Conservation (phyloP, 768 basidiomycete species). For the Lentinula lateritia region DNA sequence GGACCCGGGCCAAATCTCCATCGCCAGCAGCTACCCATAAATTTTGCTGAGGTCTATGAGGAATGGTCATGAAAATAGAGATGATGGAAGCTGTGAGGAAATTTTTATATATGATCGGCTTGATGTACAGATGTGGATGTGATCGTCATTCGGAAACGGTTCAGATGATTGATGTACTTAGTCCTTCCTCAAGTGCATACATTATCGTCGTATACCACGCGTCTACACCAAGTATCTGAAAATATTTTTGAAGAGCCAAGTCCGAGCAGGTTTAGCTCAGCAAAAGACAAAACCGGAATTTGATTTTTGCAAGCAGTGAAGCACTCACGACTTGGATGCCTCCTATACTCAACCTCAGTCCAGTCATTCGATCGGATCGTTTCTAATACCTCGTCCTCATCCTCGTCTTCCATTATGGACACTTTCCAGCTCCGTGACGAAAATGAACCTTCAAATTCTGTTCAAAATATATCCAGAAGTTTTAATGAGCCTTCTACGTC, state of each 20-base stretch:
- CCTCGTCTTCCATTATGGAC: background rate
- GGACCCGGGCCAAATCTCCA: constrained; percentile 75
- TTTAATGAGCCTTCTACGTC: background rate
- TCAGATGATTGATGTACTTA: background rate
- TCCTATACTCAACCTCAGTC: background rate
- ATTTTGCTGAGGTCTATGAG: constrained; percentile 41
- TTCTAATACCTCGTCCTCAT: background rate
- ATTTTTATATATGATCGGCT: background rate
- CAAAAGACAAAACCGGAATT: background rate
- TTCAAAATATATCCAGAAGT: background rate
- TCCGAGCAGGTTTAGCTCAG: background rate
- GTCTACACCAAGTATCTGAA: background rate
- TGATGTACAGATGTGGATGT: background rate
- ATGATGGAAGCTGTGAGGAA: background rate
- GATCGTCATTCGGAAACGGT: background rate
- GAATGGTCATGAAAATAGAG: background rate
- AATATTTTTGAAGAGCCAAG: background rate
- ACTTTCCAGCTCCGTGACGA: background rate
- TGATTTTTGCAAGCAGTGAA: background rate
- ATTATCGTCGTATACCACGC: background rate
- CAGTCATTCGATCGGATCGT: background rate
- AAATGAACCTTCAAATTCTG: background rate
- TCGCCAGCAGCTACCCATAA: constrained; percentile 94
- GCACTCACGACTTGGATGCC: background rate
- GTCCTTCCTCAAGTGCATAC: background rate